A percentile compares a stretch with the other conserved stretches of the same genome.
phyloP scores from a whole-genome alignment of 345 rosid genomes.

The Brassica carinata region DNA sequence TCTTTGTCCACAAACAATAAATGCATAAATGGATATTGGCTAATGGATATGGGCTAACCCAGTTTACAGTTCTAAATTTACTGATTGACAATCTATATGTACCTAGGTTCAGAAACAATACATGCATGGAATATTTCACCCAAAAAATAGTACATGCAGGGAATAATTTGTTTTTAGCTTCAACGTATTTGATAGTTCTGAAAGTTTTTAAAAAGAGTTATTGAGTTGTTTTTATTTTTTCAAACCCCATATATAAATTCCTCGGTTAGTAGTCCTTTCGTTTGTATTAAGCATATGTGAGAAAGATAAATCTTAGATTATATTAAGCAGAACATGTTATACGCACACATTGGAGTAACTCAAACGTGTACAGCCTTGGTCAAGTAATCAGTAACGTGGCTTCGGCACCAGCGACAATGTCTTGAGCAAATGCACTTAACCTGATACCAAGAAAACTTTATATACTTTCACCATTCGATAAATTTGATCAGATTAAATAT shows the following conservation, averaged over 20 bases:
- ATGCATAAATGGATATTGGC: too few species aligned
- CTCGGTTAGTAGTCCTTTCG: background rate
- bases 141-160: background rate
- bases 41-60: too few species aligned
- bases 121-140: background rate
- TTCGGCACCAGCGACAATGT: conserved; percentile 27
- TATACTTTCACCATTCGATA: conserved; percentile 25
- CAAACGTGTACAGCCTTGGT: conserved; percentile 14
- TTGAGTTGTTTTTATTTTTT: background rate
- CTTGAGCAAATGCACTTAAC: conserved; percentile 20
- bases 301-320: background rate
- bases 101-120: background rate
- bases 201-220: background rate
- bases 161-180: background rate
- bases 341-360: conserved; percentile 21
- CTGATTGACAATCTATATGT: background rate
- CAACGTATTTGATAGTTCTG: background rate
- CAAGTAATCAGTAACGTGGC: conserved; percentile 18
- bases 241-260: background rate
- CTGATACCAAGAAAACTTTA: conserved; percentile 28
- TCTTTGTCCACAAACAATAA: too few species aligned
- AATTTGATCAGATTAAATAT: background rate
- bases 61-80: background rate
- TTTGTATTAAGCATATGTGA: conserved; percentile 1
- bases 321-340: background rate